Evolutionary conservation across 2,329 filamentous ascomycete genomes (phyloP).

Genomic region (Alternaria atra): DNA sequence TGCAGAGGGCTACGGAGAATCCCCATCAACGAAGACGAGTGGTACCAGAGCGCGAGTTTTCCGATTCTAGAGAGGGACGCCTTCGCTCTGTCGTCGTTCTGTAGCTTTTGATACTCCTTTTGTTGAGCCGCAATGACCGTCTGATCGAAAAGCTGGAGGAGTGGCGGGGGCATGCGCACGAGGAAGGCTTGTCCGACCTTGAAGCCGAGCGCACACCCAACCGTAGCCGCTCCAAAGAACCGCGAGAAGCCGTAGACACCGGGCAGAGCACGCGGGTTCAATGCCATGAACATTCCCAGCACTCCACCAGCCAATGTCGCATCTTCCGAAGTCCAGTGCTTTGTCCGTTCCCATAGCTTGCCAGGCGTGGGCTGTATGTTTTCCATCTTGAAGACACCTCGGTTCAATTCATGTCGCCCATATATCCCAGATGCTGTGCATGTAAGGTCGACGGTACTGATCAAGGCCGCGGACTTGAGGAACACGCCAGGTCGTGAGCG

Average conservation of each 20-base stretch:
- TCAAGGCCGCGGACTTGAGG: conserved; percentile 21
- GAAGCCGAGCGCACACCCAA: conserved; percentile 25
- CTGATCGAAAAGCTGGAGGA: conserved; percentile 7
- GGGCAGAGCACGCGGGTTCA: conserved; percentile 28
- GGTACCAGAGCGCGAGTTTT: conserved; percentile 14
- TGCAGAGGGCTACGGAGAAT: conserved; percentile 8
- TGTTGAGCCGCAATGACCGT: not conserved
- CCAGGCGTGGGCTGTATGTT: conserved; percentile 25
- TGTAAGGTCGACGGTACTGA: conserved; percentile 20
- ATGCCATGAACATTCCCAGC: conserved; percentile 21
- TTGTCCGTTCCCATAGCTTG: conserved; percentile 33
- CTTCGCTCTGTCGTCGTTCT: conserved; percentile 18
- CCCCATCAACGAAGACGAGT: conserved; percentile 9
- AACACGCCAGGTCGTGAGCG: conserved; percentile 29
- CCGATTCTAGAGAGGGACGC: conserved; percentile 24
- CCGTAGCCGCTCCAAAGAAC: conserved; percentile 25
- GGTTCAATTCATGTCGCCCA: conserved; percentile 26
- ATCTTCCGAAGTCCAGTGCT: conserved; percentile 29
- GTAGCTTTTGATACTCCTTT: conserved; percentile 15
- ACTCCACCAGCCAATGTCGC: conserved; percentile 22
- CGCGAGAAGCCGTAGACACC: conserved; percentile 26
- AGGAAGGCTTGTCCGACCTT: conserved; percentile 11
- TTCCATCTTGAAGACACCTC: conserved; percentile 29
- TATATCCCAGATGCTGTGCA: conserved; percentile 18
- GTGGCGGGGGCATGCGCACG: conserved; percentile 1